Base-by-base conservation (phyloP, 2,329 filamentous ascomycete genomes). In the Lachnellula arida region DNA sequence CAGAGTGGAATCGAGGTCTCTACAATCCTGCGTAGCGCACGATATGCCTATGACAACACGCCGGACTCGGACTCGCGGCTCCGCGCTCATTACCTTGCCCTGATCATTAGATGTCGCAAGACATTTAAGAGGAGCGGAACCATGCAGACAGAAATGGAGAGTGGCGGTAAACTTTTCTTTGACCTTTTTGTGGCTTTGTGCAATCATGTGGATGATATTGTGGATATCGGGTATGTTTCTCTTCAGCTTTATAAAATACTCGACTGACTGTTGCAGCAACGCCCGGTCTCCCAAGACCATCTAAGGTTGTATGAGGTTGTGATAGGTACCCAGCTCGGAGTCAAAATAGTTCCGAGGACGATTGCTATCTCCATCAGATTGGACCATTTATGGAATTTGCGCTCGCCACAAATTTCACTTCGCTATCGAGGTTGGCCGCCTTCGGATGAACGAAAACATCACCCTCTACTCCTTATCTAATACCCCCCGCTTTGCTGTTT, bases 81-180 rank as follows among this genome's bases (percentile, higher is more conserved):
- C 53, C 82, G 92, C 57, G 91, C 91, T 23, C 91, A 96, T 73
- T 97, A 96, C 66, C 84, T 96, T 39, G 91, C 92, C 17, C 84
- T 96, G 68, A 96, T 96, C 73, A 95, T 96, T 70, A 86, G 91
- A 62, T 90, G 87, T 65, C 84, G 92, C 63, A 82, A 83, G 68
- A 96, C 90, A 2, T 96, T 97, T 75, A 96, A 96, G 79, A 81
- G 90, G 54, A 96, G 91, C 73, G 91, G 91, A 53, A 96, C 91
- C 3, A 96, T 96, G 91, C 92, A 96, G 74, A 83, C 89, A 64
- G 91, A 96, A 76, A 96, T 97, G 91, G 88, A 88, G 71, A 83
- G 84, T 59, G 92, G 92, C 28, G 90, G 90, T 53, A 88, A 88
- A 68, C 78, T 96, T 57, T 96, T 96, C 76, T 97, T 96, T 70